Base-by-base conservation (phyloP, 2,329 filamentous ascomycete species). In the Stemphylium beticola region DNA sequence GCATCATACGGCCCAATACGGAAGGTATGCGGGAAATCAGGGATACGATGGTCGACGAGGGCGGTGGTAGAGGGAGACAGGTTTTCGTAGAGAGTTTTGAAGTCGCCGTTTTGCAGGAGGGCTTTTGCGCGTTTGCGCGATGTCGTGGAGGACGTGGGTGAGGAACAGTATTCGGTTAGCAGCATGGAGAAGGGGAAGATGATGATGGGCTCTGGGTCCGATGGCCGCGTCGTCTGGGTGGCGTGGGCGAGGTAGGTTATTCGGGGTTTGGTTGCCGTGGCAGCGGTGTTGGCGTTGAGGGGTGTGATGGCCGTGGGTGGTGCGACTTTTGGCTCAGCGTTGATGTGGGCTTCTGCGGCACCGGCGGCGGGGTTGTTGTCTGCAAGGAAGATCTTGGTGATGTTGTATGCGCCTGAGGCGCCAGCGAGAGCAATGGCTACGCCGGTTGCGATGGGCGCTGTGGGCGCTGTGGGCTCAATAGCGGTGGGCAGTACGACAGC, bases 161-260 rank as follows among this genome's bases (percentile, higher is more conserved):
- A 9, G 4, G 34, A 17, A 26, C 59, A 62, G 51, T 29, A 50
- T 12, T 58, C 48, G 14, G 60, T 43, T 9, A 59, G 14, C 2
- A 49, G 34, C 12, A 62, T 18, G 52, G 62, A 53, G 37, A 64
- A 66, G 34, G 64, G 55, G 5, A 62, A 39, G 48, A 64, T 55
- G n/a, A 49, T 36, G n/a, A 55, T 55, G 38, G 52, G 42, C 17
- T 46, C 39, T 3, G 49, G 36, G 39, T 38, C 29, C 7, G 11
- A 8, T 29, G 41, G 44, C 40, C 39, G 49, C 14, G 36, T 7
- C n/a, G 36, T 36, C 29, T 55, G 45, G 17, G 31, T 40, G 26
- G 54, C 31, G 9, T 24, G 22, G 5, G 53, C 29, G 15, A 37
- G 40, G 15, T 50, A 40, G 2, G 36, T 37, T 2, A 39, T 24